Evolutionary conservation across 2,329 filamentous ascomycete species (phyloP), one percentile per base, ranked within the genome.

Genomic region (Arthrobotrys musiformis): DNA sequence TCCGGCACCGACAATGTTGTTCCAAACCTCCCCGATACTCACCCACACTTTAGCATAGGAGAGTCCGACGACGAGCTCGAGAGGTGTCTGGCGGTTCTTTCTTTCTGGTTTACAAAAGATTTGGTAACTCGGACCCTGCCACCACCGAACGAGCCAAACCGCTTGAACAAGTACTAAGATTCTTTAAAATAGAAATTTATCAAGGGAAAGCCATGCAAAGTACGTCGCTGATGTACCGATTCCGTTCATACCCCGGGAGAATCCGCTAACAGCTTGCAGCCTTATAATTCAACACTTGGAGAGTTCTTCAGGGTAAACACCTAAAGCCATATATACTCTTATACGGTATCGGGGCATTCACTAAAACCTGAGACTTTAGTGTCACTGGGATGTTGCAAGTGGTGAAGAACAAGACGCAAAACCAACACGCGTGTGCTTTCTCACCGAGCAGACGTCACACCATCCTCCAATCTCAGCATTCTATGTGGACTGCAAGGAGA

Each of bases 21-120:
- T 7, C 5, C 8, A 15, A 19, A 24, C 30, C 33, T 4, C 24
- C 17, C 52, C 26, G 52, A 44, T 37, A 40, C 56, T 54, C 22
- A 75, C 52, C 0, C 24, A 19, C 60, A n/a, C 33, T 78, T 80
- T 81, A 90, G 89, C 79, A 91, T 91, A 82, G 95, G 94, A 81
- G 94, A 94, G 81, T 95, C 94, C 17, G 92, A 98, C 81, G 93
- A 98, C 81, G 89, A 92, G 9, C 86, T 98, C 68, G 94, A 95
- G 81, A 93, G 95, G 80, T 97, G 97, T 92, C 88, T 99, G 62
- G 94, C 94, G 82, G 93, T 97, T 30, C 85, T 98, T 81, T 90
- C 94, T 76, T 99, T 98, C 85, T 99, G 95, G 95, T 97, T 98
- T 82, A 98, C 95, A 79, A 99, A 99, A 84, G 95, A 99, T 84